Conservation (phyloP, 108 stramenopile genomes). For the Cyclotella kingstonii region DNA sequence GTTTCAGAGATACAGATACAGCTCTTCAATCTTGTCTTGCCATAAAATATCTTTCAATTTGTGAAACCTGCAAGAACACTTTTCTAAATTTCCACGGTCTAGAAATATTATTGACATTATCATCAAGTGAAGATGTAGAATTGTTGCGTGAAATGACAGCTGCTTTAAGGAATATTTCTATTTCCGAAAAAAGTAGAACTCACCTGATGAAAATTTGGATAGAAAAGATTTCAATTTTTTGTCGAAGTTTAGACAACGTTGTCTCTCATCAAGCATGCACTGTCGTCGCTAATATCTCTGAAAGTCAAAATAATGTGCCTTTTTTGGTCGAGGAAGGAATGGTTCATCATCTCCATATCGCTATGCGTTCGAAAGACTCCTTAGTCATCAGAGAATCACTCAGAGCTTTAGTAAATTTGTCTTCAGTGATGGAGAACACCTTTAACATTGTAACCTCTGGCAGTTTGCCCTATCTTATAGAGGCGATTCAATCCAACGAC, state of each 20-base stretch:
- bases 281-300: slow-evolving; percentile 74
- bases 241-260: slow-evolving; percentile 59
- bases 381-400: slow-evolving; percentile 77
- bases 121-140: slow-evolving; percentile 62
- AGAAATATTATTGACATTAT: slow-evolving; percentile 63
- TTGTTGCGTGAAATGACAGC: slow-evolving; percentile 79
- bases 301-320: slow-evolving; percentile 61
- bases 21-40: slow-evolving; percentile 73
- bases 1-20: slow-evolving; percentile 67
- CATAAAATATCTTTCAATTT: slow-evolving; percentile 53
- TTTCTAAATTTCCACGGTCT: slow-evolving; percentile 73
- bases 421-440: slow-evolving; percentile 73
- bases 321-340: slow-evolving; percentile 65
- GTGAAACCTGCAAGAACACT: slow-evolving; percentile 60
- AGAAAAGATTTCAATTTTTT: slow-evolving; percentile 64
- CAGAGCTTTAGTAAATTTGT: slow-evolving; percentile 75
- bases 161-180: slow-evolving; percentile 69
- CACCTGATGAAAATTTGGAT: slow-evolving; percentile 68
- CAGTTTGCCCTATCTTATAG: slow-evolving; percentile 55
- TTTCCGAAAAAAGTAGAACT: slow-evolving; percentile 78
- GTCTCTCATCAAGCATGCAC: slow-evolving; percentile 77
- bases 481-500: slow-evolving; percentile 65
- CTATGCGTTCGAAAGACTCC: slow-evolving; percentile 63
- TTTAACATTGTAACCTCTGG: slow-evolving; percentile 65
- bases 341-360: slow-evolving; percentile 80